A percentile compares a stretch with the other conserved stretches of the same genome.
phyloP scores from a whole-genome alignment of 73 alveolate genomes.

The Paramecium pentaurelia region DNA sequence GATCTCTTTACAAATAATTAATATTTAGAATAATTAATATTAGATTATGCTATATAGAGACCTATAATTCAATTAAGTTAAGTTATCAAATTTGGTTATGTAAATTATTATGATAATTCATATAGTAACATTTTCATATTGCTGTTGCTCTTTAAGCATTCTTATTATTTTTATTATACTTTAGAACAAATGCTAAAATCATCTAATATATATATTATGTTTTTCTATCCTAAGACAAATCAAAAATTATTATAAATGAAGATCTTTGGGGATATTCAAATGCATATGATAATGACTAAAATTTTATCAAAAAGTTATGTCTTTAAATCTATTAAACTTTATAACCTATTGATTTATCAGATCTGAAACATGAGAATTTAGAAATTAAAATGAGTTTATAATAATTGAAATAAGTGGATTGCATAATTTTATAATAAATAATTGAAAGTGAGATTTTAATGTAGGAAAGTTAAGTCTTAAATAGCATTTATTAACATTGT shows the following conservation, averaged over 20 bases:
- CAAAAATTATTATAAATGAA: not conserved
- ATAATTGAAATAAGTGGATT: not conserved
- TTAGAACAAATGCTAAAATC: not conserved
- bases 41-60: not conserved
- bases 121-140: not conserved
- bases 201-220: not conserved
- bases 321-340: not conserved
- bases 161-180: not conserved
- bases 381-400: not conserved
- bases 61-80: not conserved
- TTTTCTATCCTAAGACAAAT: not conserved
- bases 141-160: not conserved
- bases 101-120: not conserved
- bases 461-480: not conserved
- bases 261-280: not conserved
- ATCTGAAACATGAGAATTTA: not conserved
- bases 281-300: not conserved
- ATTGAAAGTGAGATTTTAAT: not conserved
- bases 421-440: not conserved
- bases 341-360: not conserved
- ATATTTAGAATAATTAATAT: not conserved
- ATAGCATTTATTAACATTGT: not conserved
- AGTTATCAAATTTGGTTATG: not conserved
- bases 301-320: not conserved
- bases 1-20: not conserved